Conservation (phyloP, 139 green algal species). For the Ettlia oleoabundans region DNA sequence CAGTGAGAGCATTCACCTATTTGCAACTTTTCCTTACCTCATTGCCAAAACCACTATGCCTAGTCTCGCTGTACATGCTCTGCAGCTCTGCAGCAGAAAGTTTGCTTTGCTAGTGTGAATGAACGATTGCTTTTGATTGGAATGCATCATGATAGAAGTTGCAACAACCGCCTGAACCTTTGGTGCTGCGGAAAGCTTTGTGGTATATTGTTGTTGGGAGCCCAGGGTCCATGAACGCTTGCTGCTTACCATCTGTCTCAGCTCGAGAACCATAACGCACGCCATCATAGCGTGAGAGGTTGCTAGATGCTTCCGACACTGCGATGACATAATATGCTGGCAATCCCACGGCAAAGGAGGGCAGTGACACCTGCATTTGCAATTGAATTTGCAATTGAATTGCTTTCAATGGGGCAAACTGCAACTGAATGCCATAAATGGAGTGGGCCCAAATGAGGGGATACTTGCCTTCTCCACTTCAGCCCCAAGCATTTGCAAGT, state of each 20-base stretch:
- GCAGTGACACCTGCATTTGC: conserved; percentile 69
- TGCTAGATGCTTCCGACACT: conserved; percentile 90
- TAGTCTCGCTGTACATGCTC: conserved; percentile 70
- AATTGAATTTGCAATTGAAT: no score
- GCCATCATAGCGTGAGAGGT: conserved; percentile 96
- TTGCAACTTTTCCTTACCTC: background rate
- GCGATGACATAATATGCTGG: conserved; percentile 98
- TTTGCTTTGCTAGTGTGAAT: background rate
- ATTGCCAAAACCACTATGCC: conserved; percentile 72
- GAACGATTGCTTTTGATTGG: no score
- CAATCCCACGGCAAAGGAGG: conserved; percentile 78
- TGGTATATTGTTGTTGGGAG: background rate
- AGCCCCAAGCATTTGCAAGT: conserved; percentile 84
- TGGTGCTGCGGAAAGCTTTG: background rate
- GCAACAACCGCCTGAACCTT: conserved; percentile 31
- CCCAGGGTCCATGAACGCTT: background rate
- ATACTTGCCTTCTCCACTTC: conserved; percentile 65
- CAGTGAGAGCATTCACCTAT: background rate
- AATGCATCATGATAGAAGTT: background rate
- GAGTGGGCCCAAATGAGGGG: background rate
- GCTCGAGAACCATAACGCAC: conserved; percentile 83
- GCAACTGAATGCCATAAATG: background rate
- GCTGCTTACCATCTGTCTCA: conserved; percentile 27
- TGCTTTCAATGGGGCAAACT: no score
- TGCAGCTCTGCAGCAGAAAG: conserved; percentile 43